These are phyloP conservation scores for Crassisporium funariophilum DNA, from an alignment of 768 basidiomycete genomes.

Conservation along the genomic window DNA sequence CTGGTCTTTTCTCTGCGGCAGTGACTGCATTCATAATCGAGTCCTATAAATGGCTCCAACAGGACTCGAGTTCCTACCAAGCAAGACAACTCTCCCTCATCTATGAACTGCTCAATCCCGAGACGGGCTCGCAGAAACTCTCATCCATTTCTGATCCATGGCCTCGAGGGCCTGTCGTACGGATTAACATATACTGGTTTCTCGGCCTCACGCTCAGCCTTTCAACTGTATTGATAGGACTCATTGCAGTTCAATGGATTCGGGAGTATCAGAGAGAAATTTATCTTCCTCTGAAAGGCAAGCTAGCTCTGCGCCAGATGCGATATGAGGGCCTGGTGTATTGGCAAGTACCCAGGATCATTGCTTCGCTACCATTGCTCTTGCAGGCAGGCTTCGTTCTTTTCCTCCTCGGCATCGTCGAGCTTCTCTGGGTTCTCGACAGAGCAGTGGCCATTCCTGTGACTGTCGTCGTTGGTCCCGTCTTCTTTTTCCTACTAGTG, in stretches of 20 bases:
- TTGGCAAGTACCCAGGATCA: slow-evolving; percentile 11
- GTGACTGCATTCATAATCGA: slow-evolving; percentile 20
- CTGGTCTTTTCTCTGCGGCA: slow-evolving; percentile 23
- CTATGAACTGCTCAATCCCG: slow-evolving; percentile 4
- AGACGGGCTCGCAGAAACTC: not conserved
- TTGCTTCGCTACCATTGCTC: slow-evolving; percentile 8
- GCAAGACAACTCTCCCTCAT: slow-evolving; percentile 5
- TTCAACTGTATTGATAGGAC: slow-evolving; percentile 11
- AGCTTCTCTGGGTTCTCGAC: slow-evolving; percentile 8
- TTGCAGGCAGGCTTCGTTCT: slow-evolving; percentile 6
- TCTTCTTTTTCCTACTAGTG: slow-evolving; percentile 1
- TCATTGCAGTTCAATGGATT: slow-evolving; percentile 13
- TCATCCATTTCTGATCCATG: not conserved
- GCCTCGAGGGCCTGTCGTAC: not conserved
- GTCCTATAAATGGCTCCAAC: slow-evolving; percentile 14
- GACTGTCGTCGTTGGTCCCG: not conserved
- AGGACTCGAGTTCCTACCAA: slow-evolving; percentile 7
- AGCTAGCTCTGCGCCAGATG: slow-evolving; percentile 10
- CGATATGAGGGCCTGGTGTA: slow-evolving; percentile 10
- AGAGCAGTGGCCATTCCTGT: slow-evolving; percentile 8
- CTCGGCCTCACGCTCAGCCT: slow-evolving; percentile 12
- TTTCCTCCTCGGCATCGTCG: slow-evolving; percentile 6
- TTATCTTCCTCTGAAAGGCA: slow-evolving; percentile 5
- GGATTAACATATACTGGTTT: slow-evolving; percentile 13
- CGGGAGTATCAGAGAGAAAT: slow-evolving; percentile 10